phyloP scores from a whole-genome alignment of 495 filamentous ascomycete genomes.

The Tuber magnatum region DNA sequence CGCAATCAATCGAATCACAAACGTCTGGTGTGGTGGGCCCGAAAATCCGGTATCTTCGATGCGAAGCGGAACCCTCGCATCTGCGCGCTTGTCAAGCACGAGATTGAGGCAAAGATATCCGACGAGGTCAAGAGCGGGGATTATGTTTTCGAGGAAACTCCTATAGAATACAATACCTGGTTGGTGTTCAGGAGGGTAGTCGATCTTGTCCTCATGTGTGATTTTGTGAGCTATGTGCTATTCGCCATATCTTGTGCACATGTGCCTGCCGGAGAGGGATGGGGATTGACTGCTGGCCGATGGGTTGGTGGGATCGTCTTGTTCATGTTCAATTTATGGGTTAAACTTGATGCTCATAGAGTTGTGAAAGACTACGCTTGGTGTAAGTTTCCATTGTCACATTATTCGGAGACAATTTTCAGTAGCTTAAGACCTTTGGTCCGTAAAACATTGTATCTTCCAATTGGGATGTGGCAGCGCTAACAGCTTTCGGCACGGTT shows the following conservation, averaged over 20 bases:
- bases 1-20: conserved; percentile 83
- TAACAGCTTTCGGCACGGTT: conserved; percentile 15
- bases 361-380: conserved; percentile 99
- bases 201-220: conserved; percentile 95
- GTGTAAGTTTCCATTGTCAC: conserved; percentile 47
- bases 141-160: conserved; percentile 87
- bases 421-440: not conserved
- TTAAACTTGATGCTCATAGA: conserved; percentile 92
- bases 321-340: conserved; percentile 96
- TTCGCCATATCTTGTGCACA: conserved; percentile 86
- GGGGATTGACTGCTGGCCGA: conserved; percentile 60
- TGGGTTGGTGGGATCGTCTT: conserved; percentile 74
- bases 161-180: conserved; percentile 98
- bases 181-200: conserved; percentile 89
- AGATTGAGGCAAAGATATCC: conserved; percentile 90
- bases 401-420: not conserved
- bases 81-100: conserved; percentile 73
- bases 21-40: conserved; percentile 79
- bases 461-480: conserved; percentile 2
- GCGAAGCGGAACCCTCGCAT: conserved; percentile 66
- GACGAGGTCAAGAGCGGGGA: conserved; percentile 50
- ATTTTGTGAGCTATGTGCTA: conserved; percentile 91
- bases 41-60: conserved; percentile 76
- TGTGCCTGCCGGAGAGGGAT: conserved; percentile 62
- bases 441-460: not conserved